Conservation (phyloP, 768 basidiomycete genomes). For the Collybiopsis confluens region DNA sequence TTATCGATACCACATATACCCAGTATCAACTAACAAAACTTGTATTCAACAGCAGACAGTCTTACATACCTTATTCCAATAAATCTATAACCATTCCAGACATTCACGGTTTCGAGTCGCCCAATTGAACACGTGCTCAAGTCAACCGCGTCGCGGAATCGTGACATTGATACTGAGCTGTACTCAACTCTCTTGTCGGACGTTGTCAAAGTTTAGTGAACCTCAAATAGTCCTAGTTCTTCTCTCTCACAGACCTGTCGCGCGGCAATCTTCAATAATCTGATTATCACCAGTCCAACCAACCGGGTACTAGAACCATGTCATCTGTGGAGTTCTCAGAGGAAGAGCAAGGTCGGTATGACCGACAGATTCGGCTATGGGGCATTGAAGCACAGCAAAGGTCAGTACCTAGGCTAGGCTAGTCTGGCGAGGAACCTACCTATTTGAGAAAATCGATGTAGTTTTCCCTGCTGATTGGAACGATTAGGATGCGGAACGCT, state of each 20-base stretch:
- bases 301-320: slow-evolving; percentile 1
- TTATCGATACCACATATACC: too few species aligned
- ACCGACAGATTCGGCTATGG: slow-evolving; percentile 97
- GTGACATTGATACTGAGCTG: neutral
- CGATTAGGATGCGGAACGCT: slow-evolving; percentile 84
- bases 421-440: neutral
- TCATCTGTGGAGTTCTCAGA: slow-evolving; percentile 58
- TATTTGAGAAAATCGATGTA: neutral
- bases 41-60: too few species aligned
- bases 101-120: too few species aligned
- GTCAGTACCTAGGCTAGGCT: slow-evolving; percentile 33
- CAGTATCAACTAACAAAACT: too few species aligned
- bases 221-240: too few species aligned
- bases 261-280: too few species aligned
- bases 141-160: neutral
- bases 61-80: too few species aligned
- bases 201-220: too few species aligned
- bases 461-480: slow-evolving; percentile 16
- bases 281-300: too few species aligned
- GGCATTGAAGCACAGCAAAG: slow-evolving; percentile 96
- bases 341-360: slow-evolving; percentile 78
- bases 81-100: too few species aligned
- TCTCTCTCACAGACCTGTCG: too few species aligned
- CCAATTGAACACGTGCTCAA: neutral
- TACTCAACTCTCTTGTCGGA: neutral